phyloP scores from a whole-genome alignment of 148 eudicot genomes.

The Cornus florida region DNA sequence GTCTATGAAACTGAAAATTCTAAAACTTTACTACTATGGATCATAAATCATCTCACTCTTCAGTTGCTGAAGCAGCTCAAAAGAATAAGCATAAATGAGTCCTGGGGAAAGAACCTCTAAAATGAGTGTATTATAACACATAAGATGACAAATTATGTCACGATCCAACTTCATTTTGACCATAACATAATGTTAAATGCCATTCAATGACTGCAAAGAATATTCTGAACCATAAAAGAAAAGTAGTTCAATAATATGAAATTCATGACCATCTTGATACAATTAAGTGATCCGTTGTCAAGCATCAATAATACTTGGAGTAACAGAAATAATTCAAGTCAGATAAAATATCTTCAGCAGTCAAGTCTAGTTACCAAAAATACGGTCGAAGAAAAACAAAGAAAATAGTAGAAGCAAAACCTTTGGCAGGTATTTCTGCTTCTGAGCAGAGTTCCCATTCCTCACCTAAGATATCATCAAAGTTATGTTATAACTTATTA shows the following conservation, averaged over 20 bases:
- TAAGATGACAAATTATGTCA: neutral
- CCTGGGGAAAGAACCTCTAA: neutral
- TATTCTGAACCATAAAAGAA: neutral
- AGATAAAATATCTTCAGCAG: neutral
- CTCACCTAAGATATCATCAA: conserved; percentile 64
- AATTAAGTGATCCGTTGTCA: neutral
- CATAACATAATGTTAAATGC: neutral
- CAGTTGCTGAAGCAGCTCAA: conserved; percentile 3
- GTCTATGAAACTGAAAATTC: neutral
- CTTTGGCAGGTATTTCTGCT: conserved; percentile 93
- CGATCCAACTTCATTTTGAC: neutral
- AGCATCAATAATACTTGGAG: neutral
- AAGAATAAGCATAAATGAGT: neutral
- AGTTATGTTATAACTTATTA: neutral
- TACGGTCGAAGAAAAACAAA: neutral
- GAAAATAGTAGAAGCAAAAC: conserved; percentile 31
- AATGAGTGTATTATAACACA: neutral
- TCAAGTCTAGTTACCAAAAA: neutral
- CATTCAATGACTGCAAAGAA: neutral
- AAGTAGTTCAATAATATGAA: neutral
- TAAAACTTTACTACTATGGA: neutral
- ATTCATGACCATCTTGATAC: neutral
- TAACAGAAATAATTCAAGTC: neutral
- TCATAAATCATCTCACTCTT: neutral
- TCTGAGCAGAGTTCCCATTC: conserved; percentile 83